Evolutionary conservation across 2,329 filamentous ascomycete species (phyloP).

Genomic region (Penicillium brevicompactum): DNA sequence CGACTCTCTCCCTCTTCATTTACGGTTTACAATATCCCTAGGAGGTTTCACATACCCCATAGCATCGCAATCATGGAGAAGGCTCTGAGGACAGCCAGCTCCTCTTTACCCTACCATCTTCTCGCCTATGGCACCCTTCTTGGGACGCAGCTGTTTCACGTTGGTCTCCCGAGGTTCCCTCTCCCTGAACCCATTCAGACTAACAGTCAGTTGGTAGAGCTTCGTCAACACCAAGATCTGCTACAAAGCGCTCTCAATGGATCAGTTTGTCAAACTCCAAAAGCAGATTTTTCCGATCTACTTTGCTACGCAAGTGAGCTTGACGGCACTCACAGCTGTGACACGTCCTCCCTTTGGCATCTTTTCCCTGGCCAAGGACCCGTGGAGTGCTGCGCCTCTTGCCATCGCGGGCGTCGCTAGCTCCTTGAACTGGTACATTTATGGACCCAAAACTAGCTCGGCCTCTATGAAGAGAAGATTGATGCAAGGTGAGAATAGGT

Average conservation of each 20-base stretch:
- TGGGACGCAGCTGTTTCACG: conserved; percentile 42
- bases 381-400: conserved; percentile 30
- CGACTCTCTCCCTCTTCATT: neutral
- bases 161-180: neutral
- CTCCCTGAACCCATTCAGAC: neutral
- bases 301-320: conserved; percentile 39
- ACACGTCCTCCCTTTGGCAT: conserved; percentile 39
- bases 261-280: conserved; percentile 43
- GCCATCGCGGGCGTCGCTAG: conserved; percentile 34
- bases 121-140: conserved; percentile 44
- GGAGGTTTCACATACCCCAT: no score
- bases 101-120: conserved; percentile 38
- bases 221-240: conserved; percentile 47
- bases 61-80: conserved; percentile 12
- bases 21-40: no score
- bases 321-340: conserved; percentile 36
- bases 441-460: conserved; percentile 39
- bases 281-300: conserved; percentile 46
- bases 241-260: conserved; percentile 36
- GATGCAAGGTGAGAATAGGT: conserved; percentile 18
- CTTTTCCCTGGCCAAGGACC: conserved; percentile 26
- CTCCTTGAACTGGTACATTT: conserved; percentile 39
- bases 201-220: conserved; percentile 23
- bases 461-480: conserved; percentile 35
- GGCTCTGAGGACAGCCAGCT: conserved; percentile 13